Evolutionary conservation across 345 rosid species (phyloP), one percentile per base, ranked within the genome.

Genomic region (Dipteronia sinensis): DNA sequence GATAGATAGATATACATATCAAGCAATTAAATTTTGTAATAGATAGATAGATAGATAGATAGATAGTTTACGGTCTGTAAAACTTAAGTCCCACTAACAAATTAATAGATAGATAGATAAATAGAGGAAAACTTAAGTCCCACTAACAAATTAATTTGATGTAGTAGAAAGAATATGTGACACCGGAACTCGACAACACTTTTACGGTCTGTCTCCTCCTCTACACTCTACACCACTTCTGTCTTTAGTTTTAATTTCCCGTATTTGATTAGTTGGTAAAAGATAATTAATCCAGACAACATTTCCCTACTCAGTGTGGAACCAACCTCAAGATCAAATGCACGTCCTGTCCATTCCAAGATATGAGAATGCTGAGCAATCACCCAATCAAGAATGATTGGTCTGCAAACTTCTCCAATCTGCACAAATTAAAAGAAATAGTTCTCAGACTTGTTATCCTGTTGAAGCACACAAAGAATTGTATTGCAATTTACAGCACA

Each of bases 311-410:
- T 11, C 27, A 79, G 16, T 76, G 71, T 69, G 17, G 59, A 76
- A 76, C 83, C 78, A 79, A 93, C 98, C 97, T 95, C 99, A 85
- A 93, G 89, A 82, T 95, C 97, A 81, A 91, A 87, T 67, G 94
- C 96, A 74, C 99, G 90, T 71, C 90, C 89, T 71, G 93, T 91
- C 99, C 99, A 95, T 79, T 93, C 97, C 90, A 93, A 82, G 65
- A 93, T 92, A 84, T 87, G 97, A 80, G 86, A 82, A 83, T 95
- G 98, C 86, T 92, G 97, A 74, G 95, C 88, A 77, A 95, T 95
- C 77, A 91, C 89, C 99, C 99, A 95, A 86, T 95, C 98, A 83
- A 93, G 90, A 90, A 95, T 90, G 63, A 93, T 82, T 29, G 98
- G 94, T 72, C 83, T 85, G 22, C 91, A 88, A 81, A 83, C 87